Percentiles rank a stretch among this genome's conserved stretches.
phyloP scores from a whole-genome alignment of 1,284 basidiomycete genomes.

The Volvariella surrecta region DNA sequence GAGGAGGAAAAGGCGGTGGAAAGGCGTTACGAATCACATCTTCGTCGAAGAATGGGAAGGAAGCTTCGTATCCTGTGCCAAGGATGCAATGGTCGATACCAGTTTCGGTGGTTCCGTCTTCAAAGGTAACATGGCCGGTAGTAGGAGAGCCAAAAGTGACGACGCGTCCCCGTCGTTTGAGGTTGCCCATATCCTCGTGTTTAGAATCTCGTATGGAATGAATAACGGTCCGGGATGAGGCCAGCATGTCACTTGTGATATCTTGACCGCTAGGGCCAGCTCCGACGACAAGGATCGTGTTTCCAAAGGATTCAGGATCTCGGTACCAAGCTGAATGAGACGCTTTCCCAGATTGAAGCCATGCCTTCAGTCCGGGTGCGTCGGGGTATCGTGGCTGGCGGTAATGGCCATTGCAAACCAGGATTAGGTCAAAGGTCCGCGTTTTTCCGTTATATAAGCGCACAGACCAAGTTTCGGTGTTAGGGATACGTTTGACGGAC shows the following conservation, averaged over 20 bases:
- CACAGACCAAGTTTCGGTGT: slow-evolving; percentile 36
- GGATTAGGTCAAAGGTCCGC: slow-evolving; percentile 46
- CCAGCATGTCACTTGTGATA: slow-evolving; percentile 48
- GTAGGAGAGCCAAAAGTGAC: slow-evolving; percentile 23
- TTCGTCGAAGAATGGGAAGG: slow-evolving; percentile 50
- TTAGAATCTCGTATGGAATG: slow-evolving; percentile 41
- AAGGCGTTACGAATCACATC: slow-evolving; percentile 22
- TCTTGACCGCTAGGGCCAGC: slow-evolving; percentile 64
- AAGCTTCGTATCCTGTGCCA: slow-evolving; percentile 61
- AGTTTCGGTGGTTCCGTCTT: slow-evolving; percentile 45
- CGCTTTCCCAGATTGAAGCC: slow-evolving; percentile 43
- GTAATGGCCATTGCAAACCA: slow-evolving; percentile 72
- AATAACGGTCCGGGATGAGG: slow-evolving; percentile 36
- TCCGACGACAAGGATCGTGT: slow-evolving; percentile 59
- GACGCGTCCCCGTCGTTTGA: slow-evolving; percentile 37
- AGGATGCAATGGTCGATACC: slow-evolving; percentile 55
- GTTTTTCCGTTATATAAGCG: slow-evolving; percentile 27
- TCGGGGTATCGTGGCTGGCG: slow-evolving; percentile 50
- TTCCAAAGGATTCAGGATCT: slow-evolving; percentile 31
- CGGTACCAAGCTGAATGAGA: slow-evolving; percentile 64
- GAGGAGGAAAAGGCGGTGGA: slow-evolving; percentile 35
- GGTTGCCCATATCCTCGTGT: slow-evolving; percentile 23
- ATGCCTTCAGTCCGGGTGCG: slow-evolving; percentile 47
- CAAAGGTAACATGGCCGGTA: slow-evolving; percentile 44
- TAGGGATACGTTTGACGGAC: slow-evolving; percentile 29